These are phyloP conservation scores for Blastobotrys peoriensis DNA, from an alignment of 805 yeast species.

Conservation along the genomic window DNA sequence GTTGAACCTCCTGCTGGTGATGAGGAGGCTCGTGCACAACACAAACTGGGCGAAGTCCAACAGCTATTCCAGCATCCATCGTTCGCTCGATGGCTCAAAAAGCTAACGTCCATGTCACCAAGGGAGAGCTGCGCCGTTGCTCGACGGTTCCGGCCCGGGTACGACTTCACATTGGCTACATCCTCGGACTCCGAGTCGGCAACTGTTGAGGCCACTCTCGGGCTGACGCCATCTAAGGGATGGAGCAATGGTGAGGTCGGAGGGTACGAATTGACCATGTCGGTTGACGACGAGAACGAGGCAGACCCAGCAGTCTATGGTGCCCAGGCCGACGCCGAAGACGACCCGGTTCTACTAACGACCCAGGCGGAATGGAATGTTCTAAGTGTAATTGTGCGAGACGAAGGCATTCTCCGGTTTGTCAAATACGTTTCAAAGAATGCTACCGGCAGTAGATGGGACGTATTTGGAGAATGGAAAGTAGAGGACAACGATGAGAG, in stretches of 20 bases:
- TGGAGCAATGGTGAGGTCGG: constrained; percentile 90
- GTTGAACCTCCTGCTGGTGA: constrained; percentile 6
- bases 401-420: constrained; percentile 80
- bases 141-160: constrained; percentile 91
- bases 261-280: constrained; percentile 90
- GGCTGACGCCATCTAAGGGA: constrained; percentile 71
- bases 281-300: constrained; percentile 37
- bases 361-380: constrained; percentile 81
- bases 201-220: constrained; percentile 71
- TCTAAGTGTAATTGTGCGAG: constrained; percentile 70
- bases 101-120: constrained; percentile 54
- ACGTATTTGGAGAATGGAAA: constrained; percentile 73
- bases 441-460: constrained; percentile 94
- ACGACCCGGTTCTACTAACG: constrained; percentile 69
- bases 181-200: constrained; percentile 38
- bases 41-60: constrained; percentile 46
- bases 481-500: constrained; percentile 46
- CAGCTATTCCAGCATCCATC: constrained; percentile 52
- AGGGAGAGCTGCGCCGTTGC: constrained; percentile 62
- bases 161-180: constrained; percentile 89
- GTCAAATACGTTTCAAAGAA: constrained; percentile 84
- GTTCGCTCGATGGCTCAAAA: constrained; percentile 63
- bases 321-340: constrained; percentile 41
- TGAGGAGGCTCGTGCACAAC: constrained; percentile 20
- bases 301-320: constrained; percentile 86